Percentiles rank a stretch among this genome's conserved stretches.
phyloP scores from a whole-genome alignment of 495 filamentous ascomycete species.

The Aspergillus haitiensis region DNA sequence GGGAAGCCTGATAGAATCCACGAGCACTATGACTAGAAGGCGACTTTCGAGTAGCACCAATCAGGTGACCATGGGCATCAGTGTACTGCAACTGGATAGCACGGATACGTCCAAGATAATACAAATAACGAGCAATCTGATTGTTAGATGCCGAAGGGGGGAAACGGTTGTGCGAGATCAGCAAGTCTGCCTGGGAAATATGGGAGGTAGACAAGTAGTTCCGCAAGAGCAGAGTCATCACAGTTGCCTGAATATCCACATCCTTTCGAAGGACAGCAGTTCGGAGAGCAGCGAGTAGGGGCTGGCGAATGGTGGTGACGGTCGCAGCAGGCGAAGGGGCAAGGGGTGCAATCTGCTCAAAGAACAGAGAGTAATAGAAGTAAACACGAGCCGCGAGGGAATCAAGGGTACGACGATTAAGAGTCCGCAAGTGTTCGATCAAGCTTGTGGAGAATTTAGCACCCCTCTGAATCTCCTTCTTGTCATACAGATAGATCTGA shows the following conservation, averaged over 20 bases:
- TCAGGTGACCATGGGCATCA: conserved; percentile 91
- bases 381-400: conserved; percentile 92
- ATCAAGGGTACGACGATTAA: conserved; percentile 93
- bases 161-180: conserved; percentile 93
- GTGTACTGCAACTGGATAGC: conserved; percentile 96
- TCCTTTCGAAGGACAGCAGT: conserved; percentile 95
- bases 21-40: conserved; percentile 84
- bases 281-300: conserved; percentile 82
- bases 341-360: conserved; percentile 80
- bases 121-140: conserved; percentile 93
- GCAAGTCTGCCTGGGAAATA: conserved; percentile 92
- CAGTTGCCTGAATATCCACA: conserved; percentile 90
- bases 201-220: conserved; percentile 96
- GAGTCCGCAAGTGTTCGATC: conserved; percentile 76
- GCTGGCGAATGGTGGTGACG: conserved; percentile 80
- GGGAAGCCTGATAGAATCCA: conserved; percentile 93
- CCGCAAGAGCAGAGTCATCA: conserved; percentile 90
- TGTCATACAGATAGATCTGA: conserved; percentile 87
- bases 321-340: conserved; percentile 84
- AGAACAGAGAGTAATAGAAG: conserved; percentile 95
- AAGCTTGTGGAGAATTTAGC: conserved; percentile 79
- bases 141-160: conserved; percentile 92
- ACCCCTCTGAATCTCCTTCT: conserved; percentile 72
- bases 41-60: conserved; percentile 89
- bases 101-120: conserved; percentile 93